Conservation (phyloP, 1,284 basidiomycete genomes). For the Athelia sp. region DNA sequence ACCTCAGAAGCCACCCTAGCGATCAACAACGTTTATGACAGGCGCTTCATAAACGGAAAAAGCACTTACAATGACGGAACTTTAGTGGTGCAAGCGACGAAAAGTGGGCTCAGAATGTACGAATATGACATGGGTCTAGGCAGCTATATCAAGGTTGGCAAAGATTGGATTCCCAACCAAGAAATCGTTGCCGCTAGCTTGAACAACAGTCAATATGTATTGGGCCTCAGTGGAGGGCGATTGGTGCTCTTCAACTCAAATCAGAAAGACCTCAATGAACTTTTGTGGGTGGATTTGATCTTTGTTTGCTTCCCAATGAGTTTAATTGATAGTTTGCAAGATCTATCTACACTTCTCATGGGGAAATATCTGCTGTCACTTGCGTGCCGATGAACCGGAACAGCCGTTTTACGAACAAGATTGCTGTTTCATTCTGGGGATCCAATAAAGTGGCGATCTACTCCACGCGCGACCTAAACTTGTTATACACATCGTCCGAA, state of each 20-base stretch:
- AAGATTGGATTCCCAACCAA: slow-evolving; percentile 25
- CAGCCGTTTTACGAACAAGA: slow-evolving; percentile 39
- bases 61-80: slow-evolving; percentile 47
- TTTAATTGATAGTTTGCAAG: neutral
- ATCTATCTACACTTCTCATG: slow-evolving; percentile 13
- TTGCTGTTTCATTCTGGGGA: slow-evolving; percentile 77
- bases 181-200: slow-evolving; percentile 67
- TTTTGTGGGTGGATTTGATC: neutral
- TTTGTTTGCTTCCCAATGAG: neutral
- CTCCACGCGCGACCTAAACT: slow-evolving; percentile 30
- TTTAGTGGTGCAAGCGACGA: slow-evolving; percentile 69
- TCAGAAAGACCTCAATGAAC: slow-evolving; percentile 21
- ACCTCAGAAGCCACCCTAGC: slow-evolving; percentile 57
- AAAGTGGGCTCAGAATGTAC: slow-evolving; percentile 47
- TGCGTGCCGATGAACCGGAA: slow-evolving; percentile 48
- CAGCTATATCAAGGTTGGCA: slow-evolving; percentile 27
- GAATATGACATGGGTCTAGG: slow-evolving; percentile 40
- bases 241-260: slow-evolving; percentile 48
- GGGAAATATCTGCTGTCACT: slow-evolving; percentile 64
- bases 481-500: slow-evolving; percentile 37
- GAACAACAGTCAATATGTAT: slow-evolving; percentile 57
- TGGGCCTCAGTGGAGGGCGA: slow-evolving; percentile 58
- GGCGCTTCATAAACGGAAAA: slow-evolving; percentile 21
- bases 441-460: slow-evolving; percentile 63
- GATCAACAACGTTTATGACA: slow-evolving; percentile 47